Evolutionary conservation across 192 early-diverging fungal species (phyloP), one percentile per base, ranked within the genome.

Genomic region (Geosiphon pyriformis): DNA sequence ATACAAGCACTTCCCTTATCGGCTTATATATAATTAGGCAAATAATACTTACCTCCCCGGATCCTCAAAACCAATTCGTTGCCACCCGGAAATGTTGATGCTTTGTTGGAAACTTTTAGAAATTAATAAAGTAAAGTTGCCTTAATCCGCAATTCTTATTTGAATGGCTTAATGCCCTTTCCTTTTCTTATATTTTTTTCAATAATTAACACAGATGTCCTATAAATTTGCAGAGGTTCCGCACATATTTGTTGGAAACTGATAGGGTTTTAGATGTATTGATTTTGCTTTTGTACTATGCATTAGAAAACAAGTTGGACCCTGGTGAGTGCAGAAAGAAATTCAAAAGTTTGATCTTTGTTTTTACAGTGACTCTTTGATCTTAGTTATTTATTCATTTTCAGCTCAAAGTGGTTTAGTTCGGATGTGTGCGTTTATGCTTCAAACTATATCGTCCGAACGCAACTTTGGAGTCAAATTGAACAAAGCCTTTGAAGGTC

Each of bases 31-130:
- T 65, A 23, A 30, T 22, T 35, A 87, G 79, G 80, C 90, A 11
- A 83, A 77, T 27, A 89, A 87, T 57, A 87, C 89, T 0, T 91
- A 89, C 64, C 70, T 92, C 3, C 90, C 90, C 30, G 86, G 89
- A 15, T 87, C 88, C 0, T 89, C 83, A 30, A 92, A 92, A 58
- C 78, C 80, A 37, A 79, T 88, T 27, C 80, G 72, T 37, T 74
- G 85, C 32, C 74, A 85, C 33, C 62, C 77, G 32, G 92, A 95
- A 70, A 82, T 85, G 0, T 72, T 92, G 54, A 90, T 92, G 83
- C 70, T 95, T 25, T 87, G 92, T 49, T 96, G 94, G 94, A 81
- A 87, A 65, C 72, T 94, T 10, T 67, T 95, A 27, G 90, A 94
- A 51, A 73, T 80, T 53, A 96, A 96, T 72, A 79, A 82, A 59